phyloP scores from a whole-genome alignment of 2,329 filamentous ascomycete genomes.

The Sphaerulina vaccinii region DNA sequence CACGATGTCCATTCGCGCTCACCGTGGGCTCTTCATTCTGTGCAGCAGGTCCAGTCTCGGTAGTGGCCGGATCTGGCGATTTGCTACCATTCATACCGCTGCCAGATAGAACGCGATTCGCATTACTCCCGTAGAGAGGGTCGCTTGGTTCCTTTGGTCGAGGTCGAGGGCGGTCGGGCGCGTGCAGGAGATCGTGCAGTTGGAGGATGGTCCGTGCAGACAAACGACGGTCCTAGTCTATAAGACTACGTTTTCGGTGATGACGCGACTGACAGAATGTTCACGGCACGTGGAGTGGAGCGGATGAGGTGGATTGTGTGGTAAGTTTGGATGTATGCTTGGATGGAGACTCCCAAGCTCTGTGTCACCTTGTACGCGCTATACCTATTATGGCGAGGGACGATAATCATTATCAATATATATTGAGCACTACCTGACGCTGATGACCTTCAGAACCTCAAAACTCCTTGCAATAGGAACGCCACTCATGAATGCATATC shows the following conservation, averaged over 20 bases:
- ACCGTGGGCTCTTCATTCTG: background rate
- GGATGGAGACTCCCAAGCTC: background rate
- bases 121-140: constrained; percentile 14
- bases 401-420: background rate
- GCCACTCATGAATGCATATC: background rate
- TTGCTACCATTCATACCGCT: constrained; percentile 35
- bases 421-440: background rate
- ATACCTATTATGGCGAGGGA: background rate
- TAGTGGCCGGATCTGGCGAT: constrained; percentile 27
- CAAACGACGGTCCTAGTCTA: background rate
- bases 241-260: background rate
- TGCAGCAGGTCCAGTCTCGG: constrained; percentile 17
- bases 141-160: background rate
- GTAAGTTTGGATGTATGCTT: background rate
- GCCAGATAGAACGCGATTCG: constrained; percentile 6
- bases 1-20: constrained; percentile 15
- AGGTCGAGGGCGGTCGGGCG: constrained; percentile 1
- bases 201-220: background rate
- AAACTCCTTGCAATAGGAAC: background rate
- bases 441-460: no score
- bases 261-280: background rate
- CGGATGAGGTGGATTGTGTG: background rate
- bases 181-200: background rate
- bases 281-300: background rate
- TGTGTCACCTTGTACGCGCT: background rate